Base-by-base conservation (phyloP, 73 alveolate species). In the Effrenium voratum region DNA sequence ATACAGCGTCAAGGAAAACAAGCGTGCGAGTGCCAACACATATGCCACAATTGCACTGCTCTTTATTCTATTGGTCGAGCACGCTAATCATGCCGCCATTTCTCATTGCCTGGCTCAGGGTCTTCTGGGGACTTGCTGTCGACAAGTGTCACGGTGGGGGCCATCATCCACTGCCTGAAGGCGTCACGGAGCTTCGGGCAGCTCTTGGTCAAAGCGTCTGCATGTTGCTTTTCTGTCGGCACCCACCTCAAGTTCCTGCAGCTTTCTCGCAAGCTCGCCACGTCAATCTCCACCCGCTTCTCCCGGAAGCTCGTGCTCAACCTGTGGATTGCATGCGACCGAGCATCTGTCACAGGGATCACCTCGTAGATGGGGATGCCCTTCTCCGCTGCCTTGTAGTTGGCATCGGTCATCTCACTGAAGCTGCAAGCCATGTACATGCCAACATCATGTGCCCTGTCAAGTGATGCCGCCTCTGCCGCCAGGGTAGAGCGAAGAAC, bases 401-500 rank as follows among this genome's bases (percentile, higher is more conserved):
- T 49, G 22, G 73, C n/a, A 22, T 81, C 92, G 8, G 0, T 0
- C 92, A 81, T 30, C 19, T 81, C 92, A 0, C 38, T 24, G 47
- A 81, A 36, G 72, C 30, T 8, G 19, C 49, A 36, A 3, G 92
- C 43, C 38, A 81, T 16, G 73, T 30, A 81, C 36, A 45, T 0
- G 46, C 52, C 92, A 13, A 26, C 8, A 72, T 81, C 92, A 19
- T 81, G 49, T 4, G 73, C 73, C 47, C 40, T 10, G 50, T 81
- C 92, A 34, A 81, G 34, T 0, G 92, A 81, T 13, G 92, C 92
- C 32, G 92, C 92, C 49, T 81, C 75, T 0, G 92, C 92, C 2
- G 92, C 92, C 34, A 81, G 49, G 22, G 92, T 81, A 0, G 38
- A 2, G 0, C 75, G 1, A 0, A 81, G 72, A 0, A 81, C 72